Conservation (phyloP, 495 filamentous ascomycete species). For the Xylaria acuta region DNA sequence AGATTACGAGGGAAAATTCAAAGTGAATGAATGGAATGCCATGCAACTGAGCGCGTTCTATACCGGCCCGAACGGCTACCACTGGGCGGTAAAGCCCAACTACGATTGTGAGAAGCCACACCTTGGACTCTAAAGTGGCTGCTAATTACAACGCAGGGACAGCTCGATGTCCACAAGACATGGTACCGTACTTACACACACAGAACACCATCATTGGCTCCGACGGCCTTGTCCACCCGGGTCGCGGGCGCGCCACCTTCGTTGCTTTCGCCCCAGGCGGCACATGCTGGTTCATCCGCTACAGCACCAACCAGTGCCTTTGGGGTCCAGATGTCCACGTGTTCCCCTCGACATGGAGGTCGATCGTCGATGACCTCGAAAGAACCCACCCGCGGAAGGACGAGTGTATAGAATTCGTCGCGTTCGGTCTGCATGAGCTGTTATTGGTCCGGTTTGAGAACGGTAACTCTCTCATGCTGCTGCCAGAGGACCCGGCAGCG, state of each 20-base stretch:
- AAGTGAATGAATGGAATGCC: conserved; percentile 19
- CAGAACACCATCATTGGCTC: background rate
- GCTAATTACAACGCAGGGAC: conserved; percentile 6
- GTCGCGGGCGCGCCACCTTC: conserved; percentile 8
- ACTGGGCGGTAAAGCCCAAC: background rate
- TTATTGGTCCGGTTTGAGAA: conserved; percentile 13
- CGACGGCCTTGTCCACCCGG: background rate
- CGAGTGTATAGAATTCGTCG: conserved; percentile 17
- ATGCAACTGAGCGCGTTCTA: conserved; percentile 6
- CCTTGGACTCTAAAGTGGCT: background rate
- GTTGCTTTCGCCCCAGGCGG: conserved; percentile 12
- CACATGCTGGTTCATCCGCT: conserved; percentile 15
- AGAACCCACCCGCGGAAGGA: conserved; percentile 13
- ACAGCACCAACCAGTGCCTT: background rate
- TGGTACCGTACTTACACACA: background rate
- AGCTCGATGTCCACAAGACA: background rate
- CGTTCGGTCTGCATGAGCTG: conserved; percentile 4
- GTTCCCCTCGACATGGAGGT: conserved; percentile 15
- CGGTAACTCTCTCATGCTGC: conserved; percentile 15
- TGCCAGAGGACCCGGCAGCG: background rate
- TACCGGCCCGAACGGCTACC: conserved; percentile 15
- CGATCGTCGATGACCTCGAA: background rate
- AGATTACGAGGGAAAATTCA: conserved; percentile 9
- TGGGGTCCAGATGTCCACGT: background rate
- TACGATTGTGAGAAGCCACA: background rate